These are phyloP conservation scores for Fusarium sororula DNA, from an alignment of 2,329 filamentous ascomycete species.

Conservation along the genomic window DNA sequence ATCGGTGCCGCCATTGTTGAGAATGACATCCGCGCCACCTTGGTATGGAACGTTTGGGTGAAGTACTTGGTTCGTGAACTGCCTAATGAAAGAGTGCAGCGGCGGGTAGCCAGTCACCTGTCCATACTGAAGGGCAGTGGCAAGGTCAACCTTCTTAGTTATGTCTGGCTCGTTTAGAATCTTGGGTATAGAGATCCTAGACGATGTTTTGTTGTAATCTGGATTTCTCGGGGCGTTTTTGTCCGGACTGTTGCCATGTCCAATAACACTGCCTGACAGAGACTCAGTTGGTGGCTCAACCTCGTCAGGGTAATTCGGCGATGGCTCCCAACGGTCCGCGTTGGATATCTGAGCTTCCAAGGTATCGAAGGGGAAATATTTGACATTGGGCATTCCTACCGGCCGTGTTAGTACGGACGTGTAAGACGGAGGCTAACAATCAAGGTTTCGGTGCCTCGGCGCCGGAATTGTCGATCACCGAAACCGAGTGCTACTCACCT, in stretches of 20 bases:
- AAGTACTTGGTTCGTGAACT: slow-evolving; percentile 79
- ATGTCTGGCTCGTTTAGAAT: slow-evolving; percentile 65
- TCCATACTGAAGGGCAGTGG: slow-evolving; percentile 87
- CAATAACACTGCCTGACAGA: background rate
- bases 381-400: slow-evolving; percentile 79
- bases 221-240: slow-evolving; percentile 24
- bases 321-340: slow-evolving; percentile 79
- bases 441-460: slow-evolving; percentile 3
- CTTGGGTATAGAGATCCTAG: slow-evolving; percentile 77
- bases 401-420: slow-evolving; percentile 10
- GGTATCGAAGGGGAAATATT: slow-evolving; percentile 90
- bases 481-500: slow-evolving; percentile 53
- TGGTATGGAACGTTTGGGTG: slow-evolving; percentile 85
- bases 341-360: slow-evolving; percentile 81
- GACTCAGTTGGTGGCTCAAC: slow-evolving; percentile 28
- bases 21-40: slow-evolving; percentile 77
- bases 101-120: slow-evolving; percentile 83
- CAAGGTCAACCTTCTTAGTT: slow-evolving; percentile 78
- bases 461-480: background rate
- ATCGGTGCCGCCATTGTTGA: slow-evolving; percentile 87
- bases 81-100: slow-evolving; percentile 78
- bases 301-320: slow-evolving; percentile 64
- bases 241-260: background rate
- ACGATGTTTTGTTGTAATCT: slow-evolving; percentile 50
- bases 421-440: background rate